phyloP scores from a whole-genome alignment of 345 rosid genomes.

The Citrus cavaleriei region DNA sequence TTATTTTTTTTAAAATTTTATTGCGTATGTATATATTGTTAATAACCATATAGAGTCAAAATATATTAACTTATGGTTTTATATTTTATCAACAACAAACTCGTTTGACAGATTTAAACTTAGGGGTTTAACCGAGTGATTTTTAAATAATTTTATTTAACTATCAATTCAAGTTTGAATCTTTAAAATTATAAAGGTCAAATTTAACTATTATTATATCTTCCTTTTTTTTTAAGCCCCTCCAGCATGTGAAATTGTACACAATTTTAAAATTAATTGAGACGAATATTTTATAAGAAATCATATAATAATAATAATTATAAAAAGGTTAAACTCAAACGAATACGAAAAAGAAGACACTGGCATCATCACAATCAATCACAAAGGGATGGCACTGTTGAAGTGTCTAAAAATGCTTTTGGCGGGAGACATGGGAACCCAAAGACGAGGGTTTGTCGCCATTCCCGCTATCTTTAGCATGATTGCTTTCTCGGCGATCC shows the following conservation, averaged over 20 bases:
- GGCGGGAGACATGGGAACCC: conserved; percentile 12
- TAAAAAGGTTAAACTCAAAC: neutral
- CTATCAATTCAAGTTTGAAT: too few species aligned
- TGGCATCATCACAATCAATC: neutral
- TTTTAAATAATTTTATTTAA: too few species aligned
- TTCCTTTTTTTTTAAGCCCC: too few species aligned
- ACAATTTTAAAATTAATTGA: neutral
- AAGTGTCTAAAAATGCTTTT: conserved; percentile 3
- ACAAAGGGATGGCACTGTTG: neutral
- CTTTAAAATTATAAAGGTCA: too few species aligned
- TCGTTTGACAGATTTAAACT: too few species aligned
- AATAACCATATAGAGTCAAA: too few species aligned
- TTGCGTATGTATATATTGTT: too few species aligned
- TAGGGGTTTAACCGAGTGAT: accelerated
- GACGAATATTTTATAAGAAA: neutral
- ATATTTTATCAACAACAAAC: too few species aligned
- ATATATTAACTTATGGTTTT: too few species aligned
- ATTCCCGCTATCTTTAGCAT: neutral
- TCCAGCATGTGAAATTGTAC: neutral
- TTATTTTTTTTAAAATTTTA: too few species aligned
- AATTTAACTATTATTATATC: too few species aligned
- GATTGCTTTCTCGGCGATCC: neutral
- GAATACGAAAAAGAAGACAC: neutral
- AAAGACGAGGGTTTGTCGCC: conserved; percentile 4
- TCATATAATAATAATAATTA: too few species aligned